These are phyloP conservation scores for Hanseniaspora lachancei DNA, from an alignment of 805 yeast species.

Conservation along the genomic window DNA sequence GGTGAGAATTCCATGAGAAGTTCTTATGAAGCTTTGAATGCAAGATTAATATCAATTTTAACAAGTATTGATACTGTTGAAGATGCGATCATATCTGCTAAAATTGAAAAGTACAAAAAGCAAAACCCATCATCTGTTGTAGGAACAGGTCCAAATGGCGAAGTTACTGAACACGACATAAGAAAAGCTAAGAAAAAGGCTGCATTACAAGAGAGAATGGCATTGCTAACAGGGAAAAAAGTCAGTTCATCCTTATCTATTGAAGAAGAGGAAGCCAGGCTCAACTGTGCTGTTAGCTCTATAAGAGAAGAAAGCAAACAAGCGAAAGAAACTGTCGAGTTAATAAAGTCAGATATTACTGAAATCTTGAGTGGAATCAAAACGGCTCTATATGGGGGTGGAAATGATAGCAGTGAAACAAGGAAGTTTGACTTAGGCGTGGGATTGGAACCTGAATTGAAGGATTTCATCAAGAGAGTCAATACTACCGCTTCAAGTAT, in stretches of 20 bases:
- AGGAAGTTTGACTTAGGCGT: slow-evolving; percentile 72
- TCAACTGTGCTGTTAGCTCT: slow-evolving; percentile 39
- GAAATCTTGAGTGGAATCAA: slow-evolving; percentile 38
- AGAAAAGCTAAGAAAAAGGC: slow-evolving; percentile 72
- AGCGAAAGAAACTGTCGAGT: slow-evolving; percentile 50
- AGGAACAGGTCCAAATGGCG: slow-evolving; percentile 82
- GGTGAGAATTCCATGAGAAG: slow-evolving; percentile 34
- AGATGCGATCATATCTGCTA: slow-evolving; percentile 51
- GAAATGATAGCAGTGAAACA: slow-evolving; percentile 37
- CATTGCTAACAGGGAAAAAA: slow-evolving; percentile 74
- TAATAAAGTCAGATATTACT: slow-evolving; percentile 57
- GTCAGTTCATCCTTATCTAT: slow-evolving; percentile 31
- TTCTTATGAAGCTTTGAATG: slow-evolving; percentile 51
- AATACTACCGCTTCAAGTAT: not conserved
- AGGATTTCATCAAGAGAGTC: slow-evolving; percentile 39
- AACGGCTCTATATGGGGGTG: slow-evolving; percentile 21
- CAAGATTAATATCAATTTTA: slow-evolving; percentile 59
- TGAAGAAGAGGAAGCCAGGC: slow-evolving; percentile 27
- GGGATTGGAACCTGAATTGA: slow-evolving; percentile 60
- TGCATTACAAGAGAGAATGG: slow-evolving; percentile 72
- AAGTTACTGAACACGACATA: slow-evolving; percentile 69
- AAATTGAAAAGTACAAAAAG: slow-evolving; percentile 49
- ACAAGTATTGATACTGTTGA: slow-evolving; percentile 51
- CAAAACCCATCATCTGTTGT: slow-evolving; percentile 58
- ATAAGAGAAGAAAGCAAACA: slow-evolving; percentile 42